Percentiles rank a stretch among this genome's conserved stretches.
phyloP scores from a whole-genome alignment of 495 filamentous ascomycete species.

The Penicillium angulare region DNA sequence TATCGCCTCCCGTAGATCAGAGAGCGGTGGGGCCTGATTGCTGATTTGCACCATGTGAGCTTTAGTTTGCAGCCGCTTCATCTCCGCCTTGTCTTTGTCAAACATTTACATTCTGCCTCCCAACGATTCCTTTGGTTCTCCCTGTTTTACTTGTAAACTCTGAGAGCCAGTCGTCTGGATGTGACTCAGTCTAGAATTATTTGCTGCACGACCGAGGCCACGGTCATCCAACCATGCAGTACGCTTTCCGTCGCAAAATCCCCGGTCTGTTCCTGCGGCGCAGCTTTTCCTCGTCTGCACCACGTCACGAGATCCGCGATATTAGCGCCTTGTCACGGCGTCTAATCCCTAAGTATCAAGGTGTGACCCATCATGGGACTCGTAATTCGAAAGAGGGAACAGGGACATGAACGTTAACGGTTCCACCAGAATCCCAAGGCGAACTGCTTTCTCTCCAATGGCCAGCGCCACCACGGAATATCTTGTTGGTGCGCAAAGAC shows the following conservation, averaged over 20 bases:
- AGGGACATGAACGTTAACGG: neutral
- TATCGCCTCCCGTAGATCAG: neutral
- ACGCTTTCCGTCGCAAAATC: conserved; percentile 5
- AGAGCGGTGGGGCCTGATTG: conserved; percentile 11
- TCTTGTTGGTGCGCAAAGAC: conserved; percentile 87
- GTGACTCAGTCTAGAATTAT: neutral
- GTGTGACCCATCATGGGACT: conserved; percentile 40
- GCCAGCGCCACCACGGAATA: conserved; percentile 84
- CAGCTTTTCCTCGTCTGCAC: conserved; percentile 41
- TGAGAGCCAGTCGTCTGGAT: neutral
- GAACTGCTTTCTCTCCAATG: conserved; percentile 81
- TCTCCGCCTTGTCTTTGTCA: conserved; percentile 1
- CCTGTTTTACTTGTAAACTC: neutral
- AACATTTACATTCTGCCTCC: too few species aligned
- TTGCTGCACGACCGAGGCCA: conserved; percentile 2
- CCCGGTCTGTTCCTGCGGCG: conserved; percentile 14
- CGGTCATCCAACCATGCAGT: conserved; percentile 15
- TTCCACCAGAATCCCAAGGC: conserved; percentile 50
- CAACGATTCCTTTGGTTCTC: neutral
- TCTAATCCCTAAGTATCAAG: conserved; percentile 51
- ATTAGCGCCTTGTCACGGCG: conserved; percentile 40
- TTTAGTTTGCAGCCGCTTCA: too few species aligned
- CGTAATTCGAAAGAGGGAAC: too few species aligned
- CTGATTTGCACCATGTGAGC: too few species aligned
- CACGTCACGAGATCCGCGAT: conserved; percentile 41